These are phyloP conservation scores for Sarocladium brachiariae DNA, from an alignment of 2,329 filamentous ascomycete genomes.

Conservation along the genomic window DNA sequence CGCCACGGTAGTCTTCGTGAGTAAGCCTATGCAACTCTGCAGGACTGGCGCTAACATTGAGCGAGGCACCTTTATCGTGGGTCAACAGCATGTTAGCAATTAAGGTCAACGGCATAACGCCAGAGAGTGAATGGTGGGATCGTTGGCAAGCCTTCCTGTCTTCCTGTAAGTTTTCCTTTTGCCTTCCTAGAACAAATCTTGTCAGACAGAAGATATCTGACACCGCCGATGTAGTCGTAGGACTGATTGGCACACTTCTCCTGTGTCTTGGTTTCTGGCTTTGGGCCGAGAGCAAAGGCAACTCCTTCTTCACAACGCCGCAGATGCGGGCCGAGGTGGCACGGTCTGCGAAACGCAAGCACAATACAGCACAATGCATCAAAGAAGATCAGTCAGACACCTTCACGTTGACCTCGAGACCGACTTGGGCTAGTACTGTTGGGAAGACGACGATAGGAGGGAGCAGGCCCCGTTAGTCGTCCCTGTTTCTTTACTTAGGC, in stretches of 20 bases:
- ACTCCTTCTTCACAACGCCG: conserved; percentile 4
- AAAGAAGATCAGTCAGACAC: background rate
- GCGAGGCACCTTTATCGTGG: conserved; percentile 6
- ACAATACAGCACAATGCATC: background rate
- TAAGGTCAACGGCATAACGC: conserved; percentile 1
- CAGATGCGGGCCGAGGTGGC: background rate
- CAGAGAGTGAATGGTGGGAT: background rate
- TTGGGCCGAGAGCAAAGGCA: conserved; percentile 1
- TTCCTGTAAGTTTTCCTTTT: conserved; percentile 1
- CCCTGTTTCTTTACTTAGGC: no score
- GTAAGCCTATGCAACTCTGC: no score
- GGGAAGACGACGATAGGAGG: conserved; percentile 1
- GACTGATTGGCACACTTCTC: background rate
- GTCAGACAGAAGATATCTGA: no score
- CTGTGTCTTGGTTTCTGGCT: conserved; percentile 3
- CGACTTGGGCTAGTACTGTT: background rate
- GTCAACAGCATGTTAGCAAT: conserved; percentile 5
- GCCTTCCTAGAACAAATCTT: no score
- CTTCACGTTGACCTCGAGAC: background rate
- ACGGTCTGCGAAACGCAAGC: background rate
- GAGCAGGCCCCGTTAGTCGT: background rate
- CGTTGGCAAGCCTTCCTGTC: conserved; percentile 4
- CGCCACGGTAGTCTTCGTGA: conserved; percentile 5
- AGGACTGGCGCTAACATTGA: no score
- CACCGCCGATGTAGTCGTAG: background rate